Conservation (phyloP, 345 rosid species). For the Hibiscus syriacus region DNA sequence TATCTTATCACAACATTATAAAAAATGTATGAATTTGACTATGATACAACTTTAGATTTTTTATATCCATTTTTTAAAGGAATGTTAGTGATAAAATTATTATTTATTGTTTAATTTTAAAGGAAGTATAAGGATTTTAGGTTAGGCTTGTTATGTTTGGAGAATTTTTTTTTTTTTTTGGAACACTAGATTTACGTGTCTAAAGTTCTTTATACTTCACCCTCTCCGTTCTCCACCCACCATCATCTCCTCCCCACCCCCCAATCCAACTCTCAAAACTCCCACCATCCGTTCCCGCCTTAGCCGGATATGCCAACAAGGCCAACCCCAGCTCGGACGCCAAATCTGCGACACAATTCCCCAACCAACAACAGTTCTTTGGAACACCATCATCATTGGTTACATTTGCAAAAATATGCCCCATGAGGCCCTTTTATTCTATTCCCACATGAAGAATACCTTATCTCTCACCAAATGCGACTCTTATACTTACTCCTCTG, state of each 20-base stretch:
- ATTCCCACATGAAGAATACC: conserved; percentile 50
- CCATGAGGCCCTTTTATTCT: conserved; percentile 69
- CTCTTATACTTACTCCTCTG: conserved; percentile 76
- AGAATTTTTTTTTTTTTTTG: no score
- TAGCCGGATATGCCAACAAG: conserved; percentile 68
- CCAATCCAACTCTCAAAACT: conserved; percentile 36
- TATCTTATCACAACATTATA: no score
- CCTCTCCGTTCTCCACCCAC: conserved; percentile 20
- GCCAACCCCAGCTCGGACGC: conserved; percentile 68
- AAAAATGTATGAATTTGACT: no score
- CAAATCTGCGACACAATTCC: conserved; percentile 78
- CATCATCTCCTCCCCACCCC: conserved; percentile 23
- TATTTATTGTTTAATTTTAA: no score
- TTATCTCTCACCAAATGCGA: conserved; percentile 44
- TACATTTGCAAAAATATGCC: conserved; percentile 75
- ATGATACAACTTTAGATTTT: no score
- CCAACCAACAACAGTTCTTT: conserved; percentile 61
- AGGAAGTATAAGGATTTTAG: no score
- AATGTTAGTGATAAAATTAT: no score
- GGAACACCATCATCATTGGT: conserved; percentile 87
- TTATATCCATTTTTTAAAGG: no score
- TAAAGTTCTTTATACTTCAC: no score
- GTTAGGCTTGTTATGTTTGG: no score
- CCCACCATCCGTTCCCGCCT: conserved; percentile 79
- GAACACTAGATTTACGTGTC: no score